Conservation (phyloP, 768 basidiomycete species). For the Amanita rubescens region DNA sequence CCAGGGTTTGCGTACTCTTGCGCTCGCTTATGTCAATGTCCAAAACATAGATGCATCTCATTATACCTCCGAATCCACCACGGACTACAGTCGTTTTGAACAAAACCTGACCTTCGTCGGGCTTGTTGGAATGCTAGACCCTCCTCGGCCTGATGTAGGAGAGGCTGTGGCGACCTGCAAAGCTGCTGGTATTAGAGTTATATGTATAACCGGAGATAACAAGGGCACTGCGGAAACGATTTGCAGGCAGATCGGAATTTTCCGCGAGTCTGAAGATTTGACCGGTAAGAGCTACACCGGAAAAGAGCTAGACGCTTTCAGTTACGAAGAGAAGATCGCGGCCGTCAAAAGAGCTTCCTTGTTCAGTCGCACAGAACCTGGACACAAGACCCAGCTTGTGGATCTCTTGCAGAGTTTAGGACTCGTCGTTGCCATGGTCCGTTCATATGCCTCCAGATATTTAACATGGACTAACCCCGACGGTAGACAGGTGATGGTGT, state of each 20-base stretch:
- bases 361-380: constrained; percentile 92
- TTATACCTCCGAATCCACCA: constrained; percentile 72
- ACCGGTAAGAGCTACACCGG: constrained; percentile 96
- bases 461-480: background rate
- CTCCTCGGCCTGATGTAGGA: constrained; percentile 90
- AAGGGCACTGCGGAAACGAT: constrained; percentile 97
- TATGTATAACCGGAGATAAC: constrained; percentile 98
- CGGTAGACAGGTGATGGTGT: constrained; percentile 90
- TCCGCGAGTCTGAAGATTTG: constrained; percentile 78
- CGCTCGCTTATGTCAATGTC: constrained; percentile 79
- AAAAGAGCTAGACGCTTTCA: constrained; percentile 78
- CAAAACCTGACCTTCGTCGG: constrained; percentile 90
- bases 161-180: constrained; percentile 83
- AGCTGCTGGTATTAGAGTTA: constrained; percentile 89
- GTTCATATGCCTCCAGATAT: constrained; percentile 8
- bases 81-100: constrained; percentile 88
- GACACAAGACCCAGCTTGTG: constrained; percentile 91
- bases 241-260: constrained; percentile 93
- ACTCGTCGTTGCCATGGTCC: constrained; percentile 91
- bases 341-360: constrained; percentile 86
- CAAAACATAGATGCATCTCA: constrained; percentile 70
- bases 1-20: constrained; percentile 84
- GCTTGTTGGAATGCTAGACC: constrained; percentile 95
- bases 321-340: constrained; percentile 69
- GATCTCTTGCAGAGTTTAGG: constrained; percentile 89